These are phyloP conservation scores for Ophiocordyceps unilateralis DNA, from an alignment of 2,329 filamentous ascomycete species.

Conservation along the genomic window DNA sequence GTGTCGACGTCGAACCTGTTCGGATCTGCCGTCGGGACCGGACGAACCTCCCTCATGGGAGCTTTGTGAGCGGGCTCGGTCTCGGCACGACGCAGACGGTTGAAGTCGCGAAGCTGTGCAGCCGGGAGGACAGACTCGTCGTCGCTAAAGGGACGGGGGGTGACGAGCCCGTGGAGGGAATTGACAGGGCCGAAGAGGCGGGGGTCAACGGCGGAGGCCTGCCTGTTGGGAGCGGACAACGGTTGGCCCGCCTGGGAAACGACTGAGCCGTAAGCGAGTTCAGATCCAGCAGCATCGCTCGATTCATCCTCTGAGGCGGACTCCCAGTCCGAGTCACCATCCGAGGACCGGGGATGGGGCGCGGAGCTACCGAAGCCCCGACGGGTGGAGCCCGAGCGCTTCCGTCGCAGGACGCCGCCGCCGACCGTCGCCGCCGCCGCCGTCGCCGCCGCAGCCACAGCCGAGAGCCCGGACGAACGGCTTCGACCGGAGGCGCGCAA, in stretches of 20 bases:
- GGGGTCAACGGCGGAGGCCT: conserved; percentile 38
- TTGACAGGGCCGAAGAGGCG: conserved; percentile 41
- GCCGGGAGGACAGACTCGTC: conserved; percentile 11
- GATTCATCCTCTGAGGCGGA: conserved; percentile 33
- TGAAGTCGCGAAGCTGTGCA: conserved; percentile 10
- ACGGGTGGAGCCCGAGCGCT: conserved; percentile 12
- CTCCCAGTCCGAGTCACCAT: conserved; percentile 39
- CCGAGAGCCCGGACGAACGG: conserved; percentile 10
- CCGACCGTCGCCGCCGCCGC: conserved; percentile 9
- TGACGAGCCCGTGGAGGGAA: conserved; percentile 38
- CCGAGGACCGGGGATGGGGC: conserved; percentile 16
- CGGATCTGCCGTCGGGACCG: conserved; percentile 49
- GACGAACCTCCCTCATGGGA: conserved; percentile 45
- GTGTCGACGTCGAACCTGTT: conserved; percentile 39
- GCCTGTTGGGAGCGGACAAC: conserved; percentile 14
- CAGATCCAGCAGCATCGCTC: conserved; percentile 20
- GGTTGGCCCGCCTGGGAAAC: conserved; percentile 8
- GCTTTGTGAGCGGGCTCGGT: conserved; percentile 7
- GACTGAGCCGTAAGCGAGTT: conserved; percentile 18
- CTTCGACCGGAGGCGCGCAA: conserved; percentile 19
- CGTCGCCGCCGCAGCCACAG: conserved; percentile 15
- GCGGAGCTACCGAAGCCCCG: conserved; percentile 25
- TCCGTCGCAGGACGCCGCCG: conserved; percentile 22
- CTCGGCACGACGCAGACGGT: conserved; percentile 7
- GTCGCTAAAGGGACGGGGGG: conserved; percentile 34